These are phyloP conservation scores for Ilex paraguariensis DNA, from an alignment of 305 asterid genomes.

Conservation along the genomic window DNA sequence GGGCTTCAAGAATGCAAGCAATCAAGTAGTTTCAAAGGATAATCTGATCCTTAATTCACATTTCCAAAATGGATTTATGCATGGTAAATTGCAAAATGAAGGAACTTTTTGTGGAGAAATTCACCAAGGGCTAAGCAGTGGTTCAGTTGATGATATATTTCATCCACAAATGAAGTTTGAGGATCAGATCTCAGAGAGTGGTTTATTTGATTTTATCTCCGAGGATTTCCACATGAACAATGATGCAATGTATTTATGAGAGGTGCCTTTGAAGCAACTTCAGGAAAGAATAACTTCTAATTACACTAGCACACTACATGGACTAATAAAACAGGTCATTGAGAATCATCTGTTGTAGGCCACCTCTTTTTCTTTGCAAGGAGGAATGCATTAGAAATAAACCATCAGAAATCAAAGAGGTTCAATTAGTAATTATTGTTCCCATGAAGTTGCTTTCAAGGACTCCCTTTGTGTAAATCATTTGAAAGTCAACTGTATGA, in stretches of 20 bases:
- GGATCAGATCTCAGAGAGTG: slow-evolving; percentile 31
- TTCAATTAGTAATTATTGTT: slow-evolving; percentile 7
- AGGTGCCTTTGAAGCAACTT: slow-evolving; percentile 5
- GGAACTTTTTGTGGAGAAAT: slow-evolving; percentile 18
- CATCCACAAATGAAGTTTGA: slow-evolving; percentile 35
- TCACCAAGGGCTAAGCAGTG: slow-evolving; percentile 13
- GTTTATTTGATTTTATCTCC: slow-evolving; percentile 30
- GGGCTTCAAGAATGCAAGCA: slow-evolving; percentile 15
- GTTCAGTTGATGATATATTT: slow-evolving; percentile 28
- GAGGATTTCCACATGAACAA: slow-evolving; percentile 32
- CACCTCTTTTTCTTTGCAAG: neutral
- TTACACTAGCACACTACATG: too few relatives aligned
- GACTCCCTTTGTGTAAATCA: neutral
- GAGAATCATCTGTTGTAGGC: neutral
- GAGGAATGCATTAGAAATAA: neutral
- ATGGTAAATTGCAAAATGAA: slow-evolving; percentile 21
- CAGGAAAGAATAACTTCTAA: slow-evolving; percentile 11
- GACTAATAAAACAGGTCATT: neutral
- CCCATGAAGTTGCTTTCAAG: slow-evolving; percentile 11
- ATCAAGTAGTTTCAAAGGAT: slow-evolving; percentile 13
- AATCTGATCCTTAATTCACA: slow-evolving; percentile 10
- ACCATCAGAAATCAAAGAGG: neutral
- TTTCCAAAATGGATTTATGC: slow-evolving; percentile 29
- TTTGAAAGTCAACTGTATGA: slow-evolving; percentile 9
- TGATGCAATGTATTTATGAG: slow-evolving; percentile 34